Base-by-base conservation (phyloP, 148 eudicot genomes). In the Rhododendron simsii region DNA sequence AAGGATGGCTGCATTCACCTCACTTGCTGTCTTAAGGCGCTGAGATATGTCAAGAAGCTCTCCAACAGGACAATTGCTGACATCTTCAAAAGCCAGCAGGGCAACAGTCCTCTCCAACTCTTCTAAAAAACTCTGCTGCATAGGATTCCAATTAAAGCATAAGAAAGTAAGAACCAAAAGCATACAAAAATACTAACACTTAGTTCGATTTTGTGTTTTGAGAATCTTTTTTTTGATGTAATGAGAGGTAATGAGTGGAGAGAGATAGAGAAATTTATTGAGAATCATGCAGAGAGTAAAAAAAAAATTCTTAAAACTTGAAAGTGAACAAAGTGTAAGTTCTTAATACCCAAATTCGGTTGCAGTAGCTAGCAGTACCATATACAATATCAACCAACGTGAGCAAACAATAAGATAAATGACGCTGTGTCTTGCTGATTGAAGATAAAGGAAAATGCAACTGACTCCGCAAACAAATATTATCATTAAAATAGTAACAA, bases 1-100 rank as follows among this genome's bases (percentile, higher is more conserved):
- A 81, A 97, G 98, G 82, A 97, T 97, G 76, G 99, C 99, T n/a
- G 99, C 98, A 91, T 97, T 95, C 39, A 97, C 96, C 89, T 97
- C 99, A 87, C 95, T 95, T n/a, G 99, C 99, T 26, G 98, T 97
- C 92, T 95, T 97, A 53, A 91, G 90, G 80, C 98, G 98, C 85
- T 97, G 99, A 20, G 98, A 95, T 85, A 94, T 89, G 89, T 94
- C 99, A 55, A 97, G 86, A 82, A 97, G 93, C 65, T 95, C 98
- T 79, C 96, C 92, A 81, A 95, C 95, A 44, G 98, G 99, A 80
- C 95, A 89, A 71, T 92, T 94, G 16, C 89, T 87, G 50, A 89
- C 95, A 90, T 97, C 99, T 87, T 95, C 98, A 92, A 97, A 97
- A 45, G 96, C 99, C 59, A 97, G 95, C 84, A 97, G 88, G 0